A percentile compares a stretch with the other conserved stretches of the same genome.
Conservation (phyloP, 2,329 filamentous ascomycete genomes). For the Dothistroma pini region DNA sequence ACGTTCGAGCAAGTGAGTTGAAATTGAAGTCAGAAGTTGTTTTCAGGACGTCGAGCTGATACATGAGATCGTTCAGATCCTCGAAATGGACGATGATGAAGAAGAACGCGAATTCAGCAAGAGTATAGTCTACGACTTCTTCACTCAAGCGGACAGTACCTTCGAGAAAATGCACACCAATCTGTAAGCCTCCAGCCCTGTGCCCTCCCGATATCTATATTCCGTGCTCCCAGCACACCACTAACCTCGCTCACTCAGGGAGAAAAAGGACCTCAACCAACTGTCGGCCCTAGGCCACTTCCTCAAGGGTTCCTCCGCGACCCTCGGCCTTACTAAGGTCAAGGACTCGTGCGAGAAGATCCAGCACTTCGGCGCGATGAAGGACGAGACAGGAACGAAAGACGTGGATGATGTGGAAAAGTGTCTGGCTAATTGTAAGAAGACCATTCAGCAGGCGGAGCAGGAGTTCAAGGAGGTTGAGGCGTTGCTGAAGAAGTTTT, state of each 20-base stretch:
- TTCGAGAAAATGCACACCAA: slow-evolving; percentile 79
- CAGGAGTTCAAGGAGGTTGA: slow-evolving; percentile 72
- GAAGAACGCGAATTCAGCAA: slow-evolving; percentile 81
- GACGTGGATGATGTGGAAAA: slow-evolving; percentile 63
- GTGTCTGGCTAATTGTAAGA: slow-evolving; percentile 66
- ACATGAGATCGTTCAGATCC: slow-evolving; percentile 53
- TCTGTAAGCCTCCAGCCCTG: slow-evolving; percentile 57
- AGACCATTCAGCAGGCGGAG: slow-evolving; percentile 69
- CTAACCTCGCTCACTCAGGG: slow-evolving; percentile 46
- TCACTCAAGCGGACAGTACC: slow-evolving; percentile 82
- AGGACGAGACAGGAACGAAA: slow-evolving; percentile 69
- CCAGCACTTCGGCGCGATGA: slow-evolving; percentile 81
- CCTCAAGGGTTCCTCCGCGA: slow-evolving; percentile 94
- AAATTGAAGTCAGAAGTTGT: not conserved
- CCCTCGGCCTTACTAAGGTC: slow-evolving; percentile 84
- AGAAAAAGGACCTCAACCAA: slow-evolving; percentile 63
- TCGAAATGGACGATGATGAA: slow-evolving; percentile 96
- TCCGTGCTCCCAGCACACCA: not conserved
- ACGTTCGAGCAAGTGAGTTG: slow-evolving; percentile 71
- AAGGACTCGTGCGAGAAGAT: slow-evolving; percentile 95
- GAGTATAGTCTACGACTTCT: slow-evolving; percentile 87
- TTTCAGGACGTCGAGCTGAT: not conserved
- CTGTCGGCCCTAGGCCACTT: slow-evolving; percentile 89
- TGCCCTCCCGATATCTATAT: not conserved
- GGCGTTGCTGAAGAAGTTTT: slow-evolving; percentile 67